Percentiles rank a stretch among this genome's conserved stretches.
phyloP scores from a whole-genome alignment of 306 rosid genomes.

The Vigna hirtella region DNA sequence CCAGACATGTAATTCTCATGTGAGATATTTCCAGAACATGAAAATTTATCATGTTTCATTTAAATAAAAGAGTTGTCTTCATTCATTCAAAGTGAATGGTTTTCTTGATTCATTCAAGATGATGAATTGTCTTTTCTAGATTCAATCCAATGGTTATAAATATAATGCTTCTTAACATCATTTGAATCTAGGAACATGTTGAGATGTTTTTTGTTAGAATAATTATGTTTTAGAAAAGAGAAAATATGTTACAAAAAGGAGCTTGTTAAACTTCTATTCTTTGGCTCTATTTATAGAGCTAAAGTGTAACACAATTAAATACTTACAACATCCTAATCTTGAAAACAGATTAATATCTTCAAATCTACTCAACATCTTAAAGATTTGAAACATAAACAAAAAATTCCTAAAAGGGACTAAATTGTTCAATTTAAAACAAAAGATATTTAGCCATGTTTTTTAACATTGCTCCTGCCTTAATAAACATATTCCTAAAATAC shows the following conservation, averaged over 20 bases:
- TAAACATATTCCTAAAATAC: background rate
- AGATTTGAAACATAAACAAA: background rate
- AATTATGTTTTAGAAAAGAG: background rate
- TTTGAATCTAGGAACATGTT: background rate
- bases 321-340: background rate
- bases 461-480: background rate
- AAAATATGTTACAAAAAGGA: background rate
- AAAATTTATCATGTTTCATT: background rate
- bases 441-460: background rate
- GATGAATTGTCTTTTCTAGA: background rate
- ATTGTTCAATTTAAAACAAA: background rate
- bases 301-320: background rate
- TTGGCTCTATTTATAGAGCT: background rate
- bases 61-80: background rate
- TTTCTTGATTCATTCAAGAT: background rate
- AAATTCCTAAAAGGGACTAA: background rate
- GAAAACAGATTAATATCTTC: background rate
- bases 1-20: background rate
- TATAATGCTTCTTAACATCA: background rate
- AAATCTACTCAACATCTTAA: background rate
- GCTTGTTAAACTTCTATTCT: background rate
- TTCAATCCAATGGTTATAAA: slow-evolving; percentile 4
- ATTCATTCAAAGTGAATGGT: background rate
- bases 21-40: background rate
- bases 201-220: background rate